Evolutionary conservation across 192 early-diverging fungal genomes (phyloP), one percentile per base, ranked within the genome.

Genomic region (Rhizoclosmatium globosum): DNA sequence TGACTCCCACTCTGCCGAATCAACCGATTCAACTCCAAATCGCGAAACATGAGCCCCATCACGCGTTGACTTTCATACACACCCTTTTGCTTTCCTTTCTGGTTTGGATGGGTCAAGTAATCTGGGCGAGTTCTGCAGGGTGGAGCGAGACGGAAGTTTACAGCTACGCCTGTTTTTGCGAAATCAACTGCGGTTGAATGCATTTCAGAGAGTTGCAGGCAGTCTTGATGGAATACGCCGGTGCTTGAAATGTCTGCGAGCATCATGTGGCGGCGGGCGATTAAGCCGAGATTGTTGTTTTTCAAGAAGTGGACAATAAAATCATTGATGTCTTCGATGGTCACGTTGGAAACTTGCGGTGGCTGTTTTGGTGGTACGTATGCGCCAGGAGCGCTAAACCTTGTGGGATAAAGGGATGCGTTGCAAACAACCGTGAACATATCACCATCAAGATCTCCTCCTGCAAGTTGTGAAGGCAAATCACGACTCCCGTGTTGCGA

Each of bases 391-490:
- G 31, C 31, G 31, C 0, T 31, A 31, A 31, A 31, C 31, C 31
- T 31, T 31, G 31, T 0, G 0, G 31, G 31, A 31, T 31, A 31
- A 31, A 31, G 31, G 31, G 31, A 31, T 31, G 31, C 31, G 31
- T 31, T 31, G 31, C 31, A 31, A 31, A 72, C 47, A 23, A 76
- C 50, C 9, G 43, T 44, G 78, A 48, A 92, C 89, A 87, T 87
- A 83, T 95, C 94, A 19, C 94, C 94, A 74, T 95, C 94, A 2
- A 95, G 79, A 84, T 95, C 94, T 15, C 94, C 94, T 53, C 94
- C 94, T 70, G 87, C 87, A 69, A 94, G 92, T 90, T 91, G 90
- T 61, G 90, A 93, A 2, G 93, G 92, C 50, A 94, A 83, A 68
- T 91, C 90, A 3, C 94, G 86, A 6, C 84, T 71, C 0, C 94